Percentiles rank a stretch among this genome's conserved stretches.
Conservation (phyloP, 768 basidiomycete genomes). For the Termitomyces sp. region DNA sequence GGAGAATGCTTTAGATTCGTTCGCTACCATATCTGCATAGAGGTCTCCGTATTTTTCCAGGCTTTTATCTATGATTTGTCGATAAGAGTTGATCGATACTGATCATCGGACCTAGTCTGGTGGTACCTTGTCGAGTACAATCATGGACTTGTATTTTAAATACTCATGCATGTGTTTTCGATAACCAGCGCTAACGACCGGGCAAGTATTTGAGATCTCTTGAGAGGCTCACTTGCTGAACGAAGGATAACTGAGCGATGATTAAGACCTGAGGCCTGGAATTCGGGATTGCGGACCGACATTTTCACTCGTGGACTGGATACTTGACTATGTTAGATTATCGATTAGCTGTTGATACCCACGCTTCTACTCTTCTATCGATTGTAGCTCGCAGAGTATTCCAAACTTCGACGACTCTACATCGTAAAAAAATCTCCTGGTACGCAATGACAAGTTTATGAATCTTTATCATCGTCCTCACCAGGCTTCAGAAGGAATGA, state of each 20-base stretch:
- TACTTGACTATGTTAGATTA: not conserved
- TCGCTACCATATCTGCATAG: not conserved
- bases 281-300: not conserved
- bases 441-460: not conserved
- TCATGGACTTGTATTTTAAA: too few species aligned
- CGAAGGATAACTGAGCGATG: too few species aligned
- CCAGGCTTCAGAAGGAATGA: slow-evolving; percentile 13
- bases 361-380: slow-evolving; percentile 1
- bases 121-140: not conserved
- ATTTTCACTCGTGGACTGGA: not conserved
- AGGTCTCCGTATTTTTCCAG: not conserved
- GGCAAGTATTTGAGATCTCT: not conserved
- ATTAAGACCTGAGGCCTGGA: too few species aligned
- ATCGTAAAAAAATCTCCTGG: not conserved
- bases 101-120: not conserved
- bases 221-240: not conserved
- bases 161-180: not conserved
- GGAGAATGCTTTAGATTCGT: not conserved
- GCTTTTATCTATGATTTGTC: not conserved
- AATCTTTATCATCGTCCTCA: not conserved
- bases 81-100: not conserved
- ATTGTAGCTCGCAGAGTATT: not conserved
- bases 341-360: not conserved
- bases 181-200: not conserved
- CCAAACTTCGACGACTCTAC: not conserved